Evolutionary conservation across 2,329 filamentous ascomycete genomes (phyloP).

Genomic region (Ophiostoma ulmi): DNA sequence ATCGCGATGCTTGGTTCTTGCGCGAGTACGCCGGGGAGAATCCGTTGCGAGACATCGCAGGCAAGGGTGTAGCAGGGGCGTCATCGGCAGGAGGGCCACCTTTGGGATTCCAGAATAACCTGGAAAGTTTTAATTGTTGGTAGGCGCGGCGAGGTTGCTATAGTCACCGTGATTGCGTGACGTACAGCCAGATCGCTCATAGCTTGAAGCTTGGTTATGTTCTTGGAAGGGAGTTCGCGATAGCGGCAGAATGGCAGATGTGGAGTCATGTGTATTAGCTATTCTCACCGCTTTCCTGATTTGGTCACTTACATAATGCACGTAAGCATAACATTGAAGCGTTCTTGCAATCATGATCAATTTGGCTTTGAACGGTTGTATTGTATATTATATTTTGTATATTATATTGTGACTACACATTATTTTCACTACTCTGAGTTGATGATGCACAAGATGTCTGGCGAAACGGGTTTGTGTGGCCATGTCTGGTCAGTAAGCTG

Average conservation of each 20-base stretch:
- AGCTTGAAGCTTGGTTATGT: constrained; percentile 3
- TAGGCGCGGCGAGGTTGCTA: background rate
- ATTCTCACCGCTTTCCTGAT: constrained; percentile 23
- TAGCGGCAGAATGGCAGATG: constrained; percentile 22
- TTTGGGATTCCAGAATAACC: constrained; percentile 13
- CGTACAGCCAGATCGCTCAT: background rate
- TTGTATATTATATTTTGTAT: background rate
- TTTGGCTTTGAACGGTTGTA: background rate
- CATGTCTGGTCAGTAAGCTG: background rate
- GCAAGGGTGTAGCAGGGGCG: constrained; percentile 3
- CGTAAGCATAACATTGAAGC: background rate
- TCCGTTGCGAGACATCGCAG: constrained; percentile 42
- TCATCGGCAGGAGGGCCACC: constrained; percentile 18
- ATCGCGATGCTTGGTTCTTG: constrained; percentile 40
- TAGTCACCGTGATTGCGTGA: background rate
- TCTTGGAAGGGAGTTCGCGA: constrained; percentile 14
- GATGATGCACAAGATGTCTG: background rate
- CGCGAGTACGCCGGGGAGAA: constrained; percentile 40
- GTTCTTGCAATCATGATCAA: background rate
- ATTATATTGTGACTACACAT: background rate
- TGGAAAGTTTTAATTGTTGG: background rate
- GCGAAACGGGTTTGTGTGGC: background rate
- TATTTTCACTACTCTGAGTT: background rate
- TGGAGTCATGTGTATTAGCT: background rate
- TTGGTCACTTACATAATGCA: constrained; percentile 8